Percentiles rank a stretch among this genome's conserved stretches.
These are phyloP conservation scores for Monosporascus sp. DNA, from an alignment of 2,329 filamentous ascomycete genomes.

Conservation along the genomic window DNA sequence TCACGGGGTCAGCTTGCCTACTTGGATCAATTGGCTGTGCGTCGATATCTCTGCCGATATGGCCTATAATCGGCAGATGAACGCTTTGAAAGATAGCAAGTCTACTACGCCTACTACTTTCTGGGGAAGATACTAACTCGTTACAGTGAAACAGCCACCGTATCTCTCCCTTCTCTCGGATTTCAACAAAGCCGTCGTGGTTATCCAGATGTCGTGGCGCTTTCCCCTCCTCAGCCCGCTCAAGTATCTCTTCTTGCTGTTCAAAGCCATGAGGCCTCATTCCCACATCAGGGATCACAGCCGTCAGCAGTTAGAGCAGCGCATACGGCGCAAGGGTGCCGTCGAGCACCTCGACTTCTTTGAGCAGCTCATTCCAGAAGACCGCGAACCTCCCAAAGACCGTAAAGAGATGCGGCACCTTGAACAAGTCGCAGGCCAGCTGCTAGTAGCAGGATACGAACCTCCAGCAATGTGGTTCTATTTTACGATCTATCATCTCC, in stretches of 20 bases:
- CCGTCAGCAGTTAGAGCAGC: conserved; percentile 4
- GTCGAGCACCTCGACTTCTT: conserved; percentile 11
- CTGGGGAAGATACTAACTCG: background rate
- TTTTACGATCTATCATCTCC: conserved; percentile 8
- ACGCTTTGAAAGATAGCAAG: conserved; percentile 11
- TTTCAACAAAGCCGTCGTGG: conserved; percentile 3
- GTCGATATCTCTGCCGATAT: conserved; percentile 20
- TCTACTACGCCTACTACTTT: background rate
- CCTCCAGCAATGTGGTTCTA: conserved; percentile 8
- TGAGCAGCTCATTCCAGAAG: conserved; percentile 10
- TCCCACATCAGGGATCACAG: conserved; percentile 9
- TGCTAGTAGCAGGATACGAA: conserved; percentile 10
- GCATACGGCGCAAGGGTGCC: conserved; percentile 5
- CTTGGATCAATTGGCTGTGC: conserved; percentile 17
- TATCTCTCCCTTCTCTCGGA: conserved; percentile 5
- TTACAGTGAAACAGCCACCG: conserved; percentile 3
- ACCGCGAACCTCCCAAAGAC: conserved; percentile 5
- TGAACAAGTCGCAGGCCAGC: conserved; percentile 7
- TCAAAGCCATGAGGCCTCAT: conserved; percentile 1
- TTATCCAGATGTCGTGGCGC: conserved; percentile 9
- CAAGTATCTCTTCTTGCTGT: conserved; percentile 5
- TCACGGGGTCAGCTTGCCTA: conserved; percentile 5
- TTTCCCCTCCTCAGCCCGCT: conserved; percentile 10
- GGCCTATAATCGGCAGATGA: conserved; percentile 17
- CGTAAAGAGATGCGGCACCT: conserved; percentile 7